These are phyloP conservation scores for Diplodia mutila DNA, from an alignment of 2,329 filamentous ascomycete species.

Conservation along the genomic window DNA sequence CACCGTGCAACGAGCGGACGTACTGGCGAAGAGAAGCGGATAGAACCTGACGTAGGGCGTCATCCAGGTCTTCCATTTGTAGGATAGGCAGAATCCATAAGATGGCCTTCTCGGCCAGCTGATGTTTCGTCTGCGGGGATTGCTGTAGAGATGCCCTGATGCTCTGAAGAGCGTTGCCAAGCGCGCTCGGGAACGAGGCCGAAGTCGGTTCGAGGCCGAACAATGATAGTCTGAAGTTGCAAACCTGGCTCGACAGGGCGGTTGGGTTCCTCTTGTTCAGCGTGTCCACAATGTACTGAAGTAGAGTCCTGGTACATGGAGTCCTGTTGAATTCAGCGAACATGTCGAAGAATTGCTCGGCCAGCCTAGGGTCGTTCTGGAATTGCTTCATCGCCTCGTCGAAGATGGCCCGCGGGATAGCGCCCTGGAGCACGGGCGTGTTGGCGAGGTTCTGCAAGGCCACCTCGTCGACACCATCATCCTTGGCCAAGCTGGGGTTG, in stretches of 20 bases:
- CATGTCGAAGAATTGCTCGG: constrained; percentile 78
- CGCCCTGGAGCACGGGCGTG: constrained; percentile 87
- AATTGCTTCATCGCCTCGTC: constrained; percentile 81
- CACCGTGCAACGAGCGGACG: constrained; percentile 29
- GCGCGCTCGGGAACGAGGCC: constrained; percentile 71
- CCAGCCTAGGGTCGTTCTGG: constrained; percentile 67
- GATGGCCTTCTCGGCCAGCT: constrained; percentile 53
- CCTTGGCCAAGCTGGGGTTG: constrained; percentile 56
- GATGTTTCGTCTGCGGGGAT: constrained; percentile 38
- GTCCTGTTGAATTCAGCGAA: constrained; percentile 71
- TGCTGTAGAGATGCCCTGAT: constrained; percentile 58
- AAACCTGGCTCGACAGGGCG: constrained; percentile 62
- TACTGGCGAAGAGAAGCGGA: constrained; percentile 46
- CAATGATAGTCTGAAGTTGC: constrained; percentile 72
- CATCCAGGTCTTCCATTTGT: constrained; percentile 53
- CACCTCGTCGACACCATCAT: constrained; percentile 55
- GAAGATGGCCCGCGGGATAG: constrained; percentile 90
- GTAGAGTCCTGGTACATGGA: constrained; percentile 66
- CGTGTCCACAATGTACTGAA: constrained; percentile 72
- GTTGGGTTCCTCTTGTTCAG: constrained; percentile 65
- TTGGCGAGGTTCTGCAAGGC: constrained; percentile 66
- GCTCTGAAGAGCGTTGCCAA: constrained; percentile 67
- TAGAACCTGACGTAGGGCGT: constrained; percentile 59
- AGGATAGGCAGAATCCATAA: constrained; percentile 54
- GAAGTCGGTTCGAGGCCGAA: constrained; percentile 66